A percentile compares a stretch with the other conserved stretches of the same genome.
Conservation (phyloP, 2,329 filamentous ascomycete genomes). For the Aspergillus nomiae region DNA sequence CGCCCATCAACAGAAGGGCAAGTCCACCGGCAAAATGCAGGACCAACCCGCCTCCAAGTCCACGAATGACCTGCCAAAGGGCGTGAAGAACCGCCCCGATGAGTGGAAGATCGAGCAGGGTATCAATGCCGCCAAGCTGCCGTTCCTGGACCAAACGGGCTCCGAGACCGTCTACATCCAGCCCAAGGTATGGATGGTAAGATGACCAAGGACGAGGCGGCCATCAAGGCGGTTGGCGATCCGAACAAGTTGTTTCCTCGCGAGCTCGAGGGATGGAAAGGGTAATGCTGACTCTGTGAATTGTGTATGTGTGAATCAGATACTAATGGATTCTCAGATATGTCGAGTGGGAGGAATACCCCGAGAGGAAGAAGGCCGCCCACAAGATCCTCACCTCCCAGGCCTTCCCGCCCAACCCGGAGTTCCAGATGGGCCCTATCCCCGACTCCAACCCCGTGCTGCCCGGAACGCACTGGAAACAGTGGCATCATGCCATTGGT, state of each 20-base stretch:
- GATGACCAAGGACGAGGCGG: slow-evolving; percentile 44
- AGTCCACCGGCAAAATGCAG: not conserved
- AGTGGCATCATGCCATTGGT: slow-evolving; percentile 59
- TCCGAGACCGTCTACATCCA: slow-evolving; percentile 34
- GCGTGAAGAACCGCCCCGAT: slow-evolving; percentile 38
- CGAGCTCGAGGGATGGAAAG: slow-evolving; percentile 51
- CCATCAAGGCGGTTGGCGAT: slow-evolving; percentile 46
- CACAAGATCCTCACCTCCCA: slow-evolving; percentile 57
- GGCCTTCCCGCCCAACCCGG: slow-evolving; percentile 53
- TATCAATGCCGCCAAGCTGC: slow-evolving; percentile 48
- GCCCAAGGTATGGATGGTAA: slow-evolving; percentile 25
- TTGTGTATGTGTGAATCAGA: not conserved
- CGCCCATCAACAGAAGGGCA: not conserved
- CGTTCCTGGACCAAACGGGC: slow-evolving; percentile 51
- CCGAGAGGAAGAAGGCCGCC: slow-evolving; percentile 65
- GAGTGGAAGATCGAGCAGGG: slow-evolving; percentile 60
- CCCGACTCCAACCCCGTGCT: slow-evolving; percentile 62
- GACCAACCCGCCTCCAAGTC: not conserved
- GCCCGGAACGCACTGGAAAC: slow-evolving; percentile 59
- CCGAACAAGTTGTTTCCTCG: slow-evolving; percentile 43
- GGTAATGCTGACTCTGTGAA: slow-evolving; percentile 27
- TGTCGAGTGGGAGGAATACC: slow-evolving; percentile 70
- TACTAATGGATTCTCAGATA: slow-evolving; percentile 45
- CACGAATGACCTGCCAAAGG: not conserved
- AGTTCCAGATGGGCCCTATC: slow-evolving; percentile 59